Evolutionary conservation across 495 filamentous ascomycete species (phyloP), one percentile per base, ranked within the genome.

Genomic region (Podospora anserina): DNA sequence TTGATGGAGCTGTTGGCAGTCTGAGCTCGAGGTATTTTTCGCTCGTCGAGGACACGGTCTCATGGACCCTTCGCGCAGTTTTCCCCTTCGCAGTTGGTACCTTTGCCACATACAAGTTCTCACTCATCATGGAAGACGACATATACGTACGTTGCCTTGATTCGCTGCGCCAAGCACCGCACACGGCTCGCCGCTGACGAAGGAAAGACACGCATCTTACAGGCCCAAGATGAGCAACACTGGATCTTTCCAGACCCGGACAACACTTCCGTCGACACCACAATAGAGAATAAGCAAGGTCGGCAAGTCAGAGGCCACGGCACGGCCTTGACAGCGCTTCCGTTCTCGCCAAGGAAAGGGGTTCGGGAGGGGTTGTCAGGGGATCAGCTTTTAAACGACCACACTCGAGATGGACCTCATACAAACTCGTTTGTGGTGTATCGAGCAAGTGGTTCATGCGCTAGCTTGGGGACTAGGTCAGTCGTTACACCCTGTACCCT

Each of bases 141-240:
- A 3, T 13, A 16, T 13, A 11, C 39, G 9, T 49, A 5, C 39
- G 2, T 49, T 58, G 20, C 55, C 55, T 26, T 58, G 55, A 58
- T 58, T 58, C 55, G n/a, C 55, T 20, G 55, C 18, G 55, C 55
- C 55, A 58, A 58, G 55, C 23, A 58, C 16, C 55, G 55, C 55
- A n/a, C 55, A 26, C 55, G n/a, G n/a, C n/a, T 58, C 55, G n/a
- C 55, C 55, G 23, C 55, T 58, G 55, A 58, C 55, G 55, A 58
- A 58, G 55, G 55, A 58, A 26, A 58, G 54, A 23, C 54, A 57
- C 5, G 23, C 54, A 57, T 23, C 54, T 57, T 23, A 57, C 16
- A 57, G 18, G 16, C 54, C 54, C 20, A 57, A 23, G 6, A 19
- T 58, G 55, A 58, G 9, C 55, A 20, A 58, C 55, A 58, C 55